phyloP scores from a whole-genome alignment of 345 rosid species.

The Rhodomyrtus tomentosa region DNA sequence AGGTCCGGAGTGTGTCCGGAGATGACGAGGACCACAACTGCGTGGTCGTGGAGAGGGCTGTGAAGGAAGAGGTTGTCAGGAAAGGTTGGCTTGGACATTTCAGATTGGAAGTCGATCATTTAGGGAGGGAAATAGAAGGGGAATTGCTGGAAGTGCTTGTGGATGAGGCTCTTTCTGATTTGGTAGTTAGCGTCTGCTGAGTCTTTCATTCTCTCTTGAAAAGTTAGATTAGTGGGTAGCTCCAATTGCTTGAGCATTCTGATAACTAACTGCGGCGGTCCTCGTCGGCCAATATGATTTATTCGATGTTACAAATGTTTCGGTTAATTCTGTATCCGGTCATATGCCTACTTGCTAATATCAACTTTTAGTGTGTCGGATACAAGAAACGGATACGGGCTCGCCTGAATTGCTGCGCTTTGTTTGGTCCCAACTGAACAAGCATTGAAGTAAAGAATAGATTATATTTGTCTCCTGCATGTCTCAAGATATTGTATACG shows the following conservation, averaged over 20 bases:
- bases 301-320: background rate
- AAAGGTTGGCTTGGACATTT: slow-evolving; percentile 42
- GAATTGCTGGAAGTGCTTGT: slow-evolving; percentile 64
- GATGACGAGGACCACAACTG: slow-evolving; percentile 43
- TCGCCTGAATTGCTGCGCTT: background rate
- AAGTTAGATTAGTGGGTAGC: background rate
- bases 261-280: background rate
- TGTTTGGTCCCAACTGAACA: background rate
- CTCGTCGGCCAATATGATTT: background rate
- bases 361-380: background rate
- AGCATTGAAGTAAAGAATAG: background rate
- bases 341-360: background rate
- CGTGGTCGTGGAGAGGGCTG: slow-evolving; percentile 45
- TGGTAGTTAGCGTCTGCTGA: slow-evolving; percentile 10
- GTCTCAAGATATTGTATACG: background rate
- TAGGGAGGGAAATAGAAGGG: slow-evolving; percentile 48
- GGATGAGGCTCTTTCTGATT: slow-evolving; percentile 55
- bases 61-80: slow-evolving; percentile 55
- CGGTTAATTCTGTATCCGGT: background rate
- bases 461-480: background rate
- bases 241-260: background rate
- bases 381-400: background rate
- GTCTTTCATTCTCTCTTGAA: background rate
- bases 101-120: slow-evolving; percentile 35
- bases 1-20: slow-evolving; percentile 9